Evolutionary conservation across 2,329 filamentous ascomycete genomes (phyloP).

Genomic region (Aspergillus proliferans): DNA sequence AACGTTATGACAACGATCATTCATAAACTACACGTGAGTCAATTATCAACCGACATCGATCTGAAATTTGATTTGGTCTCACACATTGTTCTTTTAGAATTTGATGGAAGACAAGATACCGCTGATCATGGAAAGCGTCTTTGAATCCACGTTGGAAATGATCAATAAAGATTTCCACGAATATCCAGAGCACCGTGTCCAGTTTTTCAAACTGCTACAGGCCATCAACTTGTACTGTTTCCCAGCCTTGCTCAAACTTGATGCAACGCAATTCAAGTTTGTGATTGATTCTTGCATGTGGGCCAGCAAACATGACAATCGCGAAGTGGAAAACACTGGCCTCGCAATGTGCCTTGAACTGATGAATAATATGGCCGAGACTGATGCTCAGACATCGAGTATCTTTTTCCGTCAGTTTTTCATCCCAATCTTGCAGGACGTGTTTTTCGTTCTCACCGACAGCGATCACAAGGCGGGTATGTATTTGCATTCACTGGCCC

Average conservation of each 20-base stretch:
- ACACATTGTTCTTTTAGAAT: constrained; percentile 45
- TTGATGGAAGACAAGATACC: constrained; percentile 99
- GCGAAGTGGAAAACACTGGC: constrained; percentile 91
- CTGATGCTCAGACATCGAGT: constrained; percentile 77
- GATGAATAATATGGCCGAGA: constrained; percentile 94
- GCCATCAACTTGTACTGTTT: constrained; percentile 98
- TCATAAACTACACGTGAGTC: constrained; percentile 85
- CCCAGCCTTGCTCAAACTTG: constrained; percentile 85
- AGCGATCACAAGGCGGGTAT: constrained; percentile 89
- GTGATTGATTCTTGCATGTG: constrained; percentile 99
- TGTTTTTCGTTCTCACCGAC: constrained; percentile 96
- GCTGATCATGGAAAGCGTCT: constrained; percentile 96
- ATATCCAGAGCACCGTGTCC: constrained; percentile 96
- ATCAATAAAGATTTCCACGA: constrained; percentile 99
- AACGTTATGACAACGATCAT: constrained; percentile 98
- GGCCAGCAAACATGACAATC: constrained; percentile 99
- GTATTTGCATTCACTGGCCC: constrained; percentile 9
- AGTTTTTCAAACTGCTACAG: constrained; percentile 95
- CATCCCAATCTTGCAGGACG: constrained; percentile 88
- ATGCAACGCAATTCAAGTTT: constrained; percentile 97
- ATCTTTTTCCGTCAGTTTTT: constrained; percentile 99
- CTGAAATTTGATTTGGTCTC: constrained; percentile 3
- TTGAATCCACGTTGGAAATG: constrained; percentile 98
- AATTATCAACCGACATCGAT: not conserved
- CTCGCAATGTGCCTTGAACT: constrained; percentile 97